Conservation (phyloP, 2,329 filamentous ascomycete species). For the Fusarium sp. region DNA sequence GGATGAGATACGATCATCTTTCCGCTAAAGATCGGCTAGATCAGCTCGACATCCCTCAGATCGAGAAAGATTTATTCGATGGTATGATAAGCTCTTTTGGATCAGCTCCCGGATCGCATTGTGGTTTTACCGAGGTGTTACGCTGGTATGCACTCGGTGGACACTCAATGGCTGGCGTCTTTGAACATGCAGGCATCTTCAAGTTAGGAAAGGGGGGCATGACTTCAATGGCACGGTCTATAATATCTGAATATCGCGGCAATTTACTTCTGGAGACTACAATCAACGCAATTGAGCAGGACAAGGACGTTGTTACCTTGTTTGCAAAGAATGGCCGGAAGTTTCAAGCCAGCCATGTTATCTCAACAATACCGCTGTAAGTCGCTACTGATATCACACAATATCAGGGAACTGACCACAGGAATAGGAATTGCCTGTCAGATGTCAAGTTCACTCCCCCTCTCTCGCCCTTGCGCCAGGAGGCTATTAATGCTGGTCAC, state of each 20-base stretch:
- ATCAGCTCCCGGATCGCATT: conserved; percentile 1
- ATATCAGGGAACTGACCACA: too few species aligned
- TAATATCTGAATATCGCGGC: conserved; percentile 14
- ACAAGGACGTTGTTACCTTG: neutral
- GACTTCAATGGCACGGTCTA: conserved; percentile 25
- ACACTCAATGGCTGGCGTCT: conserved; percentile 22
- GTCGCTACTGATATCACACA: neutral
- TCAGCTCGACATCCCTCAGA: conserved; percentile 39
- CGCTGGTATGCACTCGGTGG: conserved; percentile 39
- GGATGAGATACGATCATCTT: conserved; percentile 47
- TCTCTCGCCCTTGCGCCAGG: conserved; percentile 12
- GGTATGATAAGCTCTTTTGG: conserved; percentile 35
- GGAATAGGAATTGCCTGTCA: conserved; percentile 7
- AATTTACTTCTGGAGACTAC: conserved; percentile 27
- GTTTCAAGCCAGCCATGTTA: conserved; percentile 8
- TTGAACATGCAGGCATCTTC: conserved; percentile 24
- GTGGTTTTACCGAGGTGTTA: conserved; percentile 30
- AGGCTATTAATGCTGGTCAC: conserved; percentile 23
- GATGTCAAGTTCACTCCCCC: conserved; percentile 7
- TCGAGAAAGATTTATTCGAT: conserved; percentile 37
- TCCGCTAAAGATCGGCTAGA: conserved; percentile 50
- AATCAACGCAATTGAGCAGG: conserved; percentile 9
- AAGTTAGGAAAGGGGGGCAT: conserved; percentile 43
- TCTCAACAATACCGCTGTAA: conserved; percentile 40
- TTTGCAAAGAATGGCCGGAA: conserved; percentile 11